Evolutionary conservation across 352 stramenopile genomes (phyloP).

Genomic region (Peronosclerospora sorghi): DNA sequence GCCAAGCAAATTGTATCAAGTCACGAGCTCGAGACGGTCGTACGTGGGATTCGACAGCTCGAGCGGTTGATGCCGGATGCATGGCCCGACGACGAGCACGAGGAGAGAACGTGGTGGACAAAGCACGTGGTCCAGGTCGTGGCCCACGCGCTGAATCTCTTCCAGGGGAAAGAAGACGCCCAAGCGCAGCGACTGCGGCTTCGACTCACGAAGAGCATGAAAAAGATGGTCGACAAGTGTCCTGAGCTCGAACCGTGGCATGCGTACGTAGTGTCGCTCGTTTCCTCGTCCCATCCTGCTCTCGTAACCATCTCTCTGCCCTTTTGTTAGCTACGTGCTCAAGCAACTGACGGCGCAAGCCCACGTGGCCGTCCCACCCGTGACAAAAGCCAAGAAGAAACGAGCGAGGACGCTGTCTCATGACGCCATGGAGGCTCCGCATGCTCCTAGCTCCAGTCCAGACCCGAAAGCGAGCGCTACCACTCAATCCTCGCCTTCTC

Average conservation of each 20-base stretch:
- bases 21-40: slow-evolving; percentile 3
- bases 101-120: slow-evolving; percentile 18
- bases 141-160: slow-evolving; percentile 5
- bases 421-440: slow-evolving; percentile 5
- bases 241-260: slow-evolving; percentile 11
- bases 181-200: not conserved
- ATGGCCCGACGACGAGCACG: slow-evolving; percentile 5
- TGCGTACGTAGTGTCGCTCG: slow-evolving; percentile 7
- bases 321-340: slow-evolving; percentile 9
- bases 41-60: slow-evolving; percentile 4
- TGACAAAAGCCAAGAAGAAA: slow-evolving; percentile 23
- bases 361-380: not conserved
- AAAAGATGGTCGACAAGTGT: slow-evolving; percentile 14
- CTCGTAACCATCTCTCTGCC: not conserved
- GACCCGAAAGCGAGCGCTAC: not conserved
- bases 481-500: no score
- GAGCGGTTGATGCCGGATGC: slow-evolving; percentile 11
- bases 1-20: slow-evolving; percentile 6
- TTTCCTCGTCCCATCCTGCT: not conserved
- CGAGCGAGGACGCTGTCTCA: slow-evolving; percentile 9
- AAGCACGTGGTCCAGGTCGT: slow-evolving; percentile 13
- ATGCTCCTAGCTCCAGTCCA: not conserved
- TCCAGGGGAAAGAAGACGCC: not conserved
- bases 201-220: slow-evolving; percentile 4
- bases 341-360: slow-evolving; percentile 6